A percentile compares a stretch with the other conserved stretches of the same genome.
These are phyloP conservation scores for Magnaporthiopsis incrustans DNA, from an alignment of 2,329 filamentous ascomycete species.

Conservation along the genomic window DNA sequence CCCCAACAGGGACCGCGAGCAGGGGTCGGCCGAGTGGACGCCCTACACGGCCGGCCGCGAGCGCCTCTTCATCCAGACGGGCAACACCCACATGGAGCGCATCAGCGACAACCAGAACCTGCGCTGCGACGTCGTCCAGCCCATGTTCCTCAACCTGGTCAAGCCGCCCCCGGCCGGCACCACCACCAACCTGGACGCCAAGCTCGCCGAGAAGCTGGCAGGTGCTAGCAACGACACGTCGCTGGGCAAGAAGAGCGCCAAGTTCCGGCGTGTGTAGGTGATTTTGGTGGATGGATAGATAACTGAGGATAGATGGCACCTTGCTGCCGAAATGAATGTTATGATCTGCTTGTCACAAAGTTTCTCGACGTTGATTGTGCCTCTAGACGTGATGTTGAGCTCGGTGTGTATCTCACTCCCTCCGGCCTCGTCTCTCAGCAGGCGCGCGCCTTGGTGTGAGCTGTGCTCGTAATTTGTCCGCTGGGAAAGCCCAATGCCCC, in stretches of 20 bases:
- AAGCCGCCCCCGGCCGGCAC: neutral
- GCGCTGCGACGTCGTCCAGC: neutral
- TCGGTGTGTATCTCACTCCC: too few relatives aligned
- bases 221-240: neutral
- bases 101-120: constrained; percentile 1
- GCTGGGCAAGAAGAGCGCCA: neutral
- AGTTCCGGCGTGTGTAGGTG: neutral
- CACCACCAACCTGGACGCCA: neutral
- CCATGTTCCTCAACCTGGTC: constrained; percentile 1
- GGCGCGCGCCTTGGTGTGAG: too few relatives aligned
- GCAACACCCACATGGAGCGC: constrained; percentile 8
- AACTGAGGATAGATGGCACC: too few relatives aligned
- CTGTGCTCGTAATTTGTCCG: too few relatives aligned
- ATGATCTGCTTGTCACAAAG: too few relatives aligned
- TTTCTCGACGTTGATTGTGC: too few relatives aligned
- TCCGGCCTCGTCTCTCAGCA: too few relatives aligned
- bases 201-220: neutral
- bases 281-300: too few relatives aligned
- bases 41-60: constrained; percentile 20
- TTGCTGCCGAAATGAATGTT: too few relatives aligned
- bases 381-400: too few relatives aligned
- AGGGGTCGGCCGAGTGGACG: constrained; percentile 43
- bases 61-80: constrained; percentile 5
- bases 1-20: constrained; percentile 47
- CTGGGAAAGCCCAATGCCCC: too few relatives aligned